Evolutionary conservation across 1,139 yeast genomes (phyloP), one percentile per base, ranked within the genome.

Genomic region (Protomyces pachydermus): DNA sequence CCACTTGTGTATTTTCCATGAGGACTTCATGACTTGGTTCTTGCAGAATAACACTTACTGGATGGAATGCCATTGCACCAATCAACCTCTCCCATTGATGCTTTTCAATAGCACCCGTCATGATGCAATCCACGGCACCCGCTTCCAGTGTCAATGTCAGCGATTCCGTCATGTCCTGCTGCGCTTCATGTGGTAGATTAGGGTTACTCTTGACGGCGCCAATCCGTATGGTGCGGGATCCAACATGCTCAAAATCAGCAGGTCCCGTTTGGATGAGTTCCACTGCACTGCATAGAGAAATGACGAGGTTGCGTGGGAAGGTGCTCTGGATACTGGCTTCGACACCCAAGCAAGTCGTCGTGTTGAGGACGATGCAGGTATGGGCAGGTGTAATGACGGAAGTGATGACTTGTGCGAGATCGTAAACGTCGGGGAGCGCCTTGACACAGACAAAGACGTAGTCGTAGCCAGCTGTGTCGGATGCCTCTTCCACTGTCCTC

Each of bases 371-470:
- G 65, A 88, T 82, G 3, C 82, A 78, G 3, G 89, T 80, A 35
- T 76, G 74, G 3, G 74, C 78, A 3, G 71, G 70, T 9, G 79
- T 74, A 34, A 85, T 82, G 1, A 84, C 88, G 1, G 86, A 84
- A 34, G 74, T 78, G 65, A 86, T 80, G 55, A 87, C 75, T 28
- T 85, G 83, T 69, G 84, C 89, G 61, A 86, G 79, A 61, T 77
- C 76, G 63, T 80, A 78, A 2, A 83, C 75, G 71, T 88, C 95
- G 3, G 95, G 95, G 35, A 87, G 79, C 70, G 86, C 87, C 72
- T 88, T 88, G 54, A 90, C 86, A 55, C 90, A 80, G 45, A 88
- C 81, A 3, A 88, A 78, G 28, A 87, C 78, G 71, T 79, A 88
- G 70, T 88, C 95, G 71, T 81, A 88, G 0, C 82, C 83, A 0